Base-by-base conservation (phyloP, 2,329 filamentous ascomycete species). In the Graphiopsis chlorocephala region DNA sequence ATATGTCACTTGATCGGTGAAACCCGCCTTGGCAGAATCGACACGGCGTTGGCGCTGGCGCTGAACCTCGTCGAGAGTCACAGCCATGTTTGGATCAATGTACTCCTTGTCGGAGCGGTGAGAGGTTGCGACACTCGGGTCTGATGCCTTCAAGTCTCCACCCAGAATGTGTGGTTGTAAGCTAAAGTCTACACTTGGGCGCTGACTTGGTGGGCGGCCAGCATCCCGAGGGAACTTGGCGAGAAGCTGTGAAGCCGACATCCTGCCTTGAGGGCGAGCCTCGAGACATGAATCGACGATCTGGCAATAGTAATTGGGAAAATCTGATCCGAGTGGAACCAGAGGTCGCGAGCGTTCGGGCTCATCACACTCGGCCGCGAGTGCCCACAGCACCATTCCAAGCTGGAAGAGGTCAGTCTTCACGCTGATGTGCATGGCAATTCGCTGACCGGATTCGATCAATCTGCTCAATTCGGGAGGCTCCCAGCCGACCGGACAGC, bases 401-500 rank as follows among this genome's bases (percentile, higher is more conserved):
- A 98, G 84, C 78, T 99, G 95, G 73, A 90, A 99, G 1, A 99
- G 82, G 78, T 99, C 95, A 0, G 94, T 97, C 78, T 99, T 99
- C 75, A 97, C 93, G 14, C 95, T 94, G 74, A 99, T 98, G 74
- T 96, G 97, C 89, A 98, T 97, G 53, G 91, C 90, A 61, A 99
- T 93, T 31, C 92, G 86, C 77, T 97, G 93, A 65, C 91, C 91
- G 76, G 89, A 93, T 69, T 94, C 89, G 66, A 98, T 92, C 63
- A 98, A 86, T 6, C 86, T 85, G 17, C 89, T 90, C 64, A 96
- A 90, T 78, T 99, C 95, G 4, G 95, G 95, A 2, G 95, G 93
- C 71, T 99, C 95, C 95, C 95, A 99, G 26, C 94, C 94, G 4
- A 98, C 91, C 0, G 95, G 95, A 72, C 95, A 99, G n/a, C 95